These are phyloP conservation scores for Allantophomopsis cytisporea DNA, from an alignment of 2,329 filamentous ascomycete species.

Conservation along the genomic window DNA sequence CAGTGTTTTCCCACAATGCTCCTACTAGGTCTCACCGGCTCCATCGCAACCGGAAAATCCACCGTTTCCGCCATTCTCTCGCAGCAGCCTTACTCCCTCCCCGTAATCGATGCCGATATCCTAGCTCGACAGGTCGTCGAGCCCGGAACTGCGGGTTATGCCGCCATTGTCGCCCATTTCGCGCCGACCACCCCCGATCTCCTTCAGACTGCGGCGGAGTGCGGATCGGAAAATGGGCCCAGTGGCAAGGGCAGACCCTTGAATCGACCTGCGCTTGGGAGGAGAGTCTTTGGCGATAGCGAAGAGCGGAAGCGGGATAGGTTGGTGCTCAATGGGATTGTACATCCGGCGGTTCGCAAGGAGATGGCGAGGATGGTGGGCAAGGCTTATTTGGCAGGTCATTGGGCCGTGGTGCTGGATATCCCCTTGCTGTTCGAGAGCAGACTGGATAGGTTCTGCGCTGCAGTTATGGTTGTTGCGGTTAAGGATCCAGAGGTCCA, in stretches of 20 bases:
- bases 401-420: conserved; percentile 86
- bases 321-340: conserved; percentile 71
- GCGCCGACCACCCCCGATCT: conserved; percentile 73
- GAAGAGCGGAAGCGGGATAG: conserved; percentile 60
- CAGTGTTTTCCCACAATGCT: conserved; percentile 45
- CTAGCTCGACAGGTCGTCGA: conserved; percentile 89
- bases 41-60: conserved; percentile 96
- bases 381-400: conserved; percentile 57
- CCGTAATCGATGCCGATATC: conserved; percentile 87
- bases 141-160: conserved; percentile 76
- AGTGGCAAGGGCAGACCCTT: conserved; percentile 57
- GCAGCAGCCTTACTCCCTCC: conserved; percentile 68
- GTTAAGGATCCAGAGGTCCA: conserved; percentile 70
- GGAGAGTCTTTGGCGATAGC: conserved; percentile 72
- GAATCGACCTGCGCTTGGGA: conserved; percentile 75
- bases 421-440: conserved; percentile 87
- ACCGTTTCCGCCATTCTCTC: conserved; percentile 81
- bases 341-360: conserved; percentile 77
- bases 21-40: conserved; percentile 89
- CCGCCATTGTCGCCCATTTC: conserved; percentile 72
- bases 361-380: conserved; percentile 70
- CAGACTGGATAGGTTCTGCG: conserved; percentile 73
- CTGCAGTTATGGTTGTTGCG: conserved; percentile 74
- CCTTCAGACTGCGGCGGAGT: conserved; percentile 43
- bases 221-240: conserved; percentile 38